These are phyloP conservation scores for Bathelium albidoporum DNA, from an alignment of 495 filamentous ascomycete species.

Conservation along the genomic window DNA sequence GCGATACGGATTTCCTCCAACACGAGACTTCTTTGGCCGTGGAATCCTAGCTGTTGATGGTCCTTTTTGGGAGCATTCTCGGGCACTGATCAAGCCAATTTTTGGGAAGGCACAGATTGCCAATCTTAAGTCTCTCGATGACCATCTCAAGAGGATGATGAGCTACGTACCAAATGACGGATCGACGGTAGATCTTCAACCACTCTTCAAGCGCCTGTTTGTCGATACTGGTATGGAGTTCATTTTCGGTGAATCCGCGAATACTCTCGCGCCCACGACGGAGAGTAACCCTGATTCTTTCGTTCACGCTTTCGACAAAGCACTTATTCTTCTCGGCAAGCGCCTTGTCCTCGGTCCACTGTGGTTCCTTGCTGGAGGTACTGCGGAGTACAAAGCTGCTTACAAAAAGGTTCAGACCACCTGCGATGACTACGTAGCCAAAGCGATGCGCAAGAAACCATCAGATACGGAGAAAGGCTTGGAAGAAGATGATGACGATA, in stretches of 20 bases:
- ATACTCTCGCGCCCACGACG: constrained; percentile 24
- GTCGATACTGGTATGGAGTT: constrained; percentile 67
- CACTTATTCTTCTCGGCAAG: background rate
- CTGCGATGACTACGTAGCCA: constrained; percentile 35
- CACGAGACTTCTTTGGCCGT: constrained; percentile 45
- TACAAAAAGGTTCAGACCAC: constrained; percentile 33
- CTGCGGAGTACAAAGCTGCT: background rate
- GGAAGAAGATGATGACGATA: background rate
- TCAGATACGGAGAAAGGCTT: constrained; percentile 18
- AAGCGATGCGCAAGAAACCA: constrained; percentile 14
- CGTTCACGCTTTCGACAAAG: background rate
- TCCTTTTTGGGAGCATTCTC: constrained; percentile 50
- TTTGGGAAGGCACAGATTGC: constrained; percentile 51
- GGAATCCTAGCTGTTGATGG: constrained; percentile 68
- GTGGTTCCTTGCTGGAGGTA: background rate
- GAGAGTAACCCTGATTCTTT: constrained; percentile 8
- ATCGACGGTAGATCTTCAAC: constrained; percentile 49
- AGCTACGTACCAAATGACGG: constrained; percentile 38
- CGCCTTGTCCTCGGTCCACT: background rate
- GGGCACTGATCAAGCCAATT: constrained; percentile 33
- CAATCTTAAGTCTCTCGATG: constrained; percentile 49
- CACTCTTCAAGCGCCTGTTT: no score
- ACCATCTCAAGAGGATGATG: constrained; percentile 46
- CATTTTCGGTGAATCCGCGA: constrained; percentile 51
- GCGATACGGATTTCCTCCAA: background rate